Evolutionary conservation across 2,329 filamentous ascomycete genomes (phyloP).

Genomic region (Colletotrichum navitas): DNA sequence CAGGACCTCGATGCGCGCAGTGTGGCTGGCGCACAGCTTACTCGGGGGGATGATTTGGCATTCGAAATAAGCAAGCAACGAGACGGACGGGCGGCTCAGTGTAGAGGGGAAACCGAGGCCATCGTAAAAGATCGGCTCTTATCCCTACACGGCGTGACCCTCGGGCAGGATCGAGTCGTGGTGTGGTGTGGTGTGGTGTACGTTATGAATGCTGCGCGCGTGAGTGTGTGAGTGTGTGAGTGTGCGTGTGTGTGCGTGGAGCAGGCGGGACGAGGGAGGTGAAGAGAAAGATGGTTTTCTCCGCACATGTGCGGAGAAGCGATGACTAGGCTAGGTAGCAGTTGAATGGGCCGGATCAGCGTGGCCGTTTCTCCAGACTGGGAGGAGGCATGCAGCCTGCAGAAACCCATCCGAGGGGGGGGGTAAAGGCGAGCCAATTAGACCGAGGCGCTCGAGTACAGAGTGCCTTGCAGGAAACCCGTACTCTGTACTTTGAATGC

Average conservation of each 20-base stretch:
- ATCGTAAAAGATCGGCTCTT: neutral
- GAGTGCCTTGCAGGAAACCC: constrained; percentile 2
- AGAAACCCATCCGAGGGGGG: neutral
- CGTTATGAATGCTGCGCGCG: too few relatives aligned
- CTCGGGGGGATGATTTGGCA: neutral
- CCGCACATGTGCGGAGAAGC: constrained; percentile 41
- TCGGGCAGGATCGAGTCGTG: constrained; percentile 32
- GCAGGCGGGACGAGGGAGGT: constrained; percentile 26
- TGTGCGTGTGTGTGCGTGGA: constrained; percentile 10
- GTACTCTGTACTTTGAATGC: neutral
- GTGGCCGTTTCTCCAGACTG: constrained; percentile 30
- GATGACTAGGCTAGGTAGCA: constrained; percentile 15
- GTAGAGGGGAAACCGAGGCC: neutral
- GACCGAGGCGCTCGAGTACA: neutral
- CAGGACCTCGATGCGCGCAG: neutral
- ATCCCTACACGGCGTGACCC: constrained; percentile 12
- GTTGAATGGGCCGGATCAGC: constrained; percentile 34
- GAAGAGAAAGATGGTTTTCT: constrained; percentile 34
- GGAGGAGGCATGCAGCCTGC: constrained; percentile 1
- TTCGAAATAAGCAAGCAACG: neutral
- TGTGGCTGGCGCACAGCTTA: neutral
- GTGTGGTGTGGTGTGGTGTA: neutral
- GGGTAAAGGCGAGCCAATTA: constrained; percentile 11
- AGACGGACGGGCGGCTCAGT: neutral
- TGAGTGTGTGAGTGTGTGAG: neutral